These are phyloP conservation scores for Syzygium grande DNA, from an alignment of 345 rosid species.

Conservation along the genomic window DNA sequence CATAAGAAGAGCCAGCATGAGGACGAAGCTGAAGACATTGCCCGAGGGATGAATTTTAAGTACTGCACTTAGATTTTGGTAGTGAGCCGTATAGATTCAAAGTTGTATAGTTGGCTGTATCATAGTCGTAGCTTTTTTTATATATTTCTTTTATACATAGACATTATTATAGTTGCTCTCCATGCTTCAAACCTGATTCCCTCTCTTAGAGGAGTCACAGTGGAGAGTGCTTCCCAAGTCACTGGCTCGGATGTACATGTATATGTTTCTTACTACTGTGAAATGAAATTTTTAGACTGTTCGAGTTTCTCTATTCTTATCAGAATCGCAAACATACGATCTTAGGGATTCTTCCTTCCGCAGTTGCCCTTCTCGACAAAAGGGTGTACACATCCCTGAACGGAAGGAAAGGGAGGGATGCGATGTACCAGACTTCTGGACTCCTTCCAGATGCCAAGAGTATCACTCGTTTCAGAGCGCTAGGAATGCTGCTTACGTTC, in stretches of 20 bases:
- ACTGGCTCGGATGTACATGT: not conserved
- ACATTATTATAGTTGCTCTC: not conserved
- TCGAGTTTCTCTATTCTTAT: not conserved
- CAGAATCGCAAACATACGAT: not conserved
- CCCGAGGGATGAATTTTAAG: conserved; percentile 17
- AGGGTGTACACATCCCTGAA: not conserved
- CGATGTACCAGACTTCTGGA: not conserved
- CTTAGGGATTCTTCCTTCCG: not conserved
- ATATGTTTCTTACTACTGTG: not conserved
- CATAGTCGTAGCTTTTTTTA: not conserved
- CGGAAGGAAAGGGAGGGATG: not conserved
- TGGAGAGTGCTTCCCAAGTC: not conserved
- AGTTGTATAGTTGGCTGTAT: not conserved
- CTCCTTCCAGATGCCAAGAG: not conserved
- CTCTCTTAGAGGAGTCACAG: not conserved
- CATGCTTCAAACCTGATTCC: not conserved
- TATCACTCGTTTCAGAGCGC: not conserved
- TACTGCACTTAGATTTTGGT: not conserved
- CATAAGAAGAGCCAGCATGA: conserved; percentile 84
- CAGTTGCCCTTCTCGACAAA: not conserved
- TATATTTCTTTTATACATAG: not conserved
- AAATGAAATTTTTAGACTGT: not conserved
- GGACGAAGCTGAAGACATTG: conserved; percentile 35
- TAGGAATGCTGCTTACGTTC: too few relatives aligned
- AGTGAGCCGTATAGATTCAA: not conserved